These are phyloP conservation scores for Annulohypoxylon moriforme DNA, from an alignment of 495 filamentous ascomycete species.

Conservation along the genomic window DNA sequence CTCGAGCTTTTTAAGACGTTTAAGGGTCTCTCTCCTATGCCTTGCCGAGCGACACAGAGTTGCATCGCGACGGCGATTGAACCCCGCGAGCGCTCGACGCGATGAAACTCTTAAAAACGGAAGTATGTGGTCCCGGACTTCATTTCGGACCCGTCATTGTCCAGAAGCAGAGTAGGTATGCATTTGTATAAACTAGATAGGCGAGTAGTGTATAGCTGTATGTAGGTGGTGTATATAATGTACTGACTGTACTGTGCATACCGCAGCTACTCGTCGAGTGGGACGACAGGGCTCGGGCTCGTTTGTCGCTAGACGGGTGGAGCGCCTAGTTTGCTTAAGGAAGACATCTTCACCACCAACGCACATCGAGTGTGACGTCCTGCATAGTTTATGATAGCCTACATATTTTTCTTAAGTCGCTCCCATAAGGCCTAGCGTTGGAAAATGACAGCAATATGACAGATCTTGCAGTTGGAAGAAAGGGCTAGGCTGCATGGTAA, in stretches of 20 bases:
- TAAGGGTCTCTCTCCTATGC: neutral
- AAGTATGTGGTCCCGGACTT: constrained; percentile 20
- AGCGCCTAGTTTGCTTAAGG: constrained; percentile 29
- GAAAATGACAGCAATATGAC: constrained; percentile 15
- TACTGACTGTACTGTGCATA: constrained; percentile 7
- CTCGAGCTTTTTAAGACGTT: neutral
- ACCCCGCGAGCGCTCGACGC: constrained; percentile 30
- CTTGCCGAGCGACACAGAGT: constrained; percentile 15
- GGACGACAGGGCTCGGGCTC: constrained; percentile 18
- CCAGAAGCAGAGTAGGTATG: neutral
- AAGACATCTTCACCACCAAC: constrained; percentile 22
- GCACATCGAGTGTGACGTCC: constrained; percentile 18
- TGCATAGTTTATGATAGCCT: constrained; percentile 28
- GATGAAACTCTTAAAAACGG: constrained; percentile 36
- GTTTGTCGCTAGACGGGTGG: constrained; percentile 31
- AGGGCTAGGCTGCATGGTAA: constrained; percentile 13
- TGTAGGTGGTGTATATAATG: neutral
- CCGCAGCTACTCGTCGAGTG: constrained; percentile 13
- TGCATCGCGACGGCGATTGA: constrained; percentile 27
- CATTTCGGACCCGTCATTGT: constrained; percentile 18
- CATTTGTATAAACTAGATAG: neutral
- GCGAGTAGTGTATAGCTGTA: neutral
- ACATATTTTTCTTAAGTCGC: neutral
- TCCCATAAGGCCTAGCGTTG: constrained; percentile 33
- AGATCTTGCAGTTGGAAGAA: constrained; percentile 35